Evolutionary conservation across 2,329 filamentous ascomycete species (phyloP), one percentile per base, ranked within the genome.

Genomic region (Apiospora arundinis): DNA sequence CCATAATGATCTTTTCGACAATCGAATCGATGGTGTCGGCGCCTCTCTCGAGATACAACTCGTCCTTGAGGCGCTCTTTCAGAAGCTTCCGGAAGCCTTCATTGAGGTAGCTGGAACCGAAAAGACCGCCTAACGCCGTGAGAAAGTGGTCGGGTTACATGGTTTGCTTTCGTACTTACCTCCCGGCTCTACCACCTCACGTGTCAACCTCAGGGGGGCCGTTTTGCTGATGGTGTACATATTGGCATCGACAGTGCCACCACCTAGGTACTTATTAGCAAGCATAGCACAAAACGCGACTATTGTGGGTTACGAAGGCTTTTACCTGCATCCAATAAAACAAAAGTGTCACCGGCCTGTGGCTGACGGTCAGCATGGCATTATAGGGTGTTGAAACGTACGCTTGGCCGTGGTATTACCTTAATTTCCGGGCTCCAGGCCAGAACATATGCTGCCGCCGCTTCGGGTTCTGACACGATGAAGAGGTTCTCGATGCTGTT

Each of bases 81-180:
- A 69, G 49, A 1, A 56, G 9, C 23, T 23, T 42, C 16, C 28
- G 72, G 60, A 80, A 80, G 25, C 67, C 73, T 66, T 80, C 73
- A 71, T 81, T 80, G 14, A 81, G 73, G 66, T 76, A 80, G 70
- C 77, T 80, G 1, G 77, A 78, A 37, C 79, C 80, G 68, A 76
- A 77, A 8, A 79, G 72, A 28, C 72, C 74, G 48, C 80, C 80
- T 74, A 18, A 11, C 37, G 16, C 7, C 9, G 2, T 60, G 28
- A 60, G 52, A 28, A 60, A 2, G 28, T 37, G 28, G 28, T 1
- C 5, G 18, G 28, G 18, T n/a, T 21, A 9, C n/a, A 52, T 67
- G 7, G 66, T 63, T 2, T 69, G 28, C 48, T 45, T 25, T 69
- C 23, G 40, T 70, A 70, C 72, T 68, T 73, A 74, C 73, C 74